Evolutionary conservation across 1,284 basidiomycete species (phyloP).

Genomic region (Cutaneotrichosporon mucoides): DNA sequence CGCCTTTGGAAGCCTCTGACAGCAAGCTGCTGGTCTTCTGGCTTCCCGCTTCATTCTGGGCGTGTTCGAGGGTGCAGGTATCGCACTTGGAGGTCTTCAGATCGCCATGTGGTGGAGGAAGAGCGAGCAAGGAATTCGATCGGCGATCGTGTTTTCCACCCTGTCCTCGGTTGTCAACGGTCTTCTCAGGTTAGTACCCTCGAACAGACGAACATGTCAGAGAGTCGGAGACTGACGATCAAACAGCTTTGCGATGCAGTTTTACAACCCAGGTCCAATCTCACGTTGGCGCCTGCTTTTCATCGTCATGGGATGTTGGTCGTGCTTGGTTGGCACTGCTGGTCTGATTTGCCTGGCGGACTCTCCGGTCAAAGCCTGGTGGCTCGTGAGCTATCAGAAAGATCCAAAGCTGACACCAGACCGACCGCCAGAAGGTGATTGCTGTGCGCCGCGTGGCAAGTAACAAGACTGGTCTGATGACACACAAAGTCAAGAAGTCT

Average conservation of each 20-base stretch:
- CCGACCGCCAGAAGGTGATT: conserved; percentile 22
- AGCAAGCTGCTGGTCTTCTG: conserved; percentile 8
- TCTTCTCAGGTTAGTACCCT: conserved; percentile 10
- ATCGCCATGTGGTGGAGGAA: conserved; percentile 30
- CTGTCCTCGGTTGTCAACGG: conserved; percentile 30
- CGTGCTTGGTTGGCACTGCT: conserved; percentile 1
- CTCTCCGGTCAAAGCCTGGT: conserved; percentile 23
- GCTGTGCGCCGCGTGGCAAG: conserved; percentile 12
- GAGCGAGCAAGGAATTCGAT: conserved; percentile 20
- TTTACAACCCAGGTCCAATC: conserved; percentile 16
- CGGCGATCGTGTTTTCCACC: conserved; percentile 24
- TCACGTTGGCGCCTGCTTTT: conserved; percentile 18
- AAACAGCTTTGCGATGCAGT: conserved; percentile 8
- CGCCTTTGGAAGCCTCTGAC: too few species aligned
- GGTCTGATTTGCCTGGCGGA: conserved; percentile 12
- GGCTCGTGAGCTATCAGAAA: conserved; percentile 12
- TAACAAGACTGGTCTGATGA: conserved; percentile 26
- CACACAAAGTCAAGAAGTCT: conserved; percentile 8
- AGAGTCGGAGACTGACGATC: too few species aligned
- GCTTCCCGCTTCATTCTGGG: conserved; percentile 24
- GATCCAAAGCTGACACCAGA: neutral
- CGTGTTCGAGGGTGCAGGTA: conserved; percentile 14
- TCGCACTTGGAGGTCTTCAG: conserved; percentile 10
- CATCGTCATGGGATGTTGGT: conserved; percentile 3
- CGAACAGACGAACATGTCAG: too few species aligned